Base-by-base conservation (phyloP, 768 basidiomycete species). In the Leccinum incarnatum region DNA sequence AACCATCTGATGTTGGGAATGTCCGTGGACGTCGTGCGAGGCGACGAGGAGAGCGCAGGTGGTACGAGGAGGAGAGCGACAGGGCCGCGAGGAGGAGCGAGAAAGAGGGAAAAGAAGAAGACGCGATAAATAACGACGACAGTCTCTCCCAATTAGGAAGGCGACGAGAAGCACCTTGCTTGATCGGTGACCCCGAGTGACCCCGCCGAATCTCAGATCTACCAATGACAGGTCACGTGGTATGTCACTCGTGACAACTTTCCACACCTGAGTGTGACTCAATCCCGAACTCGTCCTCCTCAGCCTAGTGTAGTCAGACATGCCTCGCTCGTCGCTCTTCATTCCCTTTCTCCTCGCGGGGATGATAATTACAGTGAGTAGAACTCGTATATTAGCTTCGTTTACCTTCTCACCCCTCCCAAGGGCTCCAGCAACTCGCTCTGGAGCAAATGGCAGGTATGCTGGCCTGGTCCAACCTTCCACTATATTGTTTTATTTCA, bases 361-460 rank as follows among this genome's bases (percentile, higher is more conserved):
- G 51, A 97, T 97, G 95, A 90, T 98, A 69, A 74, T 95, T 59
- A 96, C 91, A 17, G 92, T 89, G 59, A 23, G 79, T 72, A 14
- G 19, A 17, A 8, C 8, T 10, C 1, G 9, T 4, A 1, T 7
- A 1, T 25, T 1, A 8, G 8, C 1, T 6, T 2, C 6, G 12
- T 14, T 36, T 30, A 29, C 47, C 51, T 65, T 23, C 34, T 59
- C 30, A 58, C 53, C 46, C 10, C 17, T 50, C 48, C 55, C 10
- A 46, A 90, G 88, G 89, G 90, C 55, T 85, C 89, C 60, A 86
- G 83, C 68, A 93, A 91, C 70, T 90, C 88, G 3, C 76, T 93
- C 21, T 91, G 88, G 86, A 82, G 79, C 73, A 93, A 93, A 73
- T 93, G 83, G 83, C 91, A 92, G 87, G 88, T 76, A 61, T 66